Evolutionary conservation across 768 basidiomycete species (phyloP).

Genomic region (Amanita molliuscula): DNA sequence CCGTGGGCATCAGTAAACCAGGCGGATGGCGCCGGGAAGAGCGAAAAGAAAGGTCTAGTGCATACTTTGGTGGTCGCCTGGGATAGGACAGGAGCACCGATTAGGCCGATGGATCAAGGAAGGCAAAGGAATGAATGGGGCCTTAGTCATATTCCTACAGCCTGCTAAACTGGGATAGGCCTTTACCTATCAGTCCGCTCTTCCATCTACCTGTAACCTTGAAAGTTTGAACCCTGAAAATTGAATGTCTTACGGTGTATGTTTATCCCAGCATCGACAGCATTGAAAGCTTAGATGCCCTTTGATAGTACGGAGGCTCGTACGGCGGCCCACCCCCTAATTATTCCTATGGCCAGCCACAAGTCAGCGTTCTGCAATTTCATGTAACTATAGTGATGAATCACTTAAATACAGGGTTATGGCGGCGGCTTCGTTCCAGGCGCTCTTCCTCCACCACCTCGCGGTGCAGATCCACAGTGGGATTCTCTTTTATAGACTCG

Average conservation of each 20-base stretch:
- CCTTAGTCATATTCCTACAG: conserved; percentile 48
- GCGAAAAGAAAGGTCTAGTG: conserved; percentile 12
- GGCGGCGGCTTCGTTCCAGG: conserved; percentile 27
- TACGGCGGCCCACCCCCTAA: conserved; percentile 1
- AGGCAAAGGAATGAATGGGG: conserved; percentile 58
- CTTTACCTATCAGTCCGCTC: neutral
- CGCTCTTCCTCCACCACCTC: conserved; percentile 33
- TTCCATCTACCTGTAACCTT: neutral
- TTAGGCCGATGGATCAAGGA: conserved; percentile 84
- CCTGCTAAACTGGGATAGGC: conserved; percentile 23
- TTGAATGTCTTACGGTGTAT: conserved; percentile 5
- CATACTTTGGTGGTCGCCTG: conserved; percentile 63
- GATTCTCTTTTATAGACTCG: neutral
- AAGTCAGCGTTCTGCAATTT: conserved; percentile 10
- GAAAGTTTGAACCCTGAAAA: neutral
- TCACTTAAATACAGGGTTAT: neutral
- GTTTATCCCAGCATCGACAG: neutral
- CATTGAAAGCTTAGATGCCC: neutral
- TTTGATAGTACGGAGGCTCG: conserved; percentile 11
- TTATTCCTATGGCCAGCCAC: conserved; percentile 9
- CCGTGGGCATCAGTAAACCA: conserved; percentile 20
- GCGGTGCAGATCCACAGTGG: conserved; percentile 70
- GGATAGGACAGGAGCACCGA: conserved; percentile 80
- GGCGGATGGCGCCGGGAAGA: conserved; percentile 7
- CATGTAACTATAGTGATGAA: too few species aligned